Conservation (phyloP, 2,329 filamentous ascomycete genomes). For the Aspergillus luchuensis region DNA sequence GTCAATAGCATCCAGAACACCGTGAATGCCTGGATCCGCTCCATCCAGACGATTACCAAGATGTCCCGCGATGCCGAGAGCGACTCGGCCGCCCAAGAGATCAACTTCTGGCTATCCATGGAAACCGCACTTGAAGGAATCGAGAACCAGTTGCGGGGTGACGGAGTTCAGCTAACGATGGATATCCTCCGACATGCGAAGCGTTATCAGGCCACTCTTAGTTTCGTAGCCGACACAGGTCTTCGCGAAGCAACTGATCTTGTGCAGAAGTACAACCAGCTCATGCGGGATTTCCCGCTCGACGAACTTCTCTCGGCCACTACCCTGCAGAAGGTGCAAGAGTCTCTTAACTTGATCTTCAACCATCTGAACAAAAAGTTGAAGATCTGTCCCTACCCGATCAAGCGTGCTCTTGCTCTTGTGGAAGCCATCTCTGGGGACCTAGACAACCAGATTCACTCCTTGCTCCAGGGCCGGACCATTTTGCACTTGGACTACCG, state of each 20-base stretch:
- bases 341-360: slow-evolving; percentile 88
- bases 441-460: slow-evolving; percentile 81
- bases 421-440: slow-evolving; percentile 96
- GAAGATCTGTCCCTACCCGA: slow-evolving; percentile 92
- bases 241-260: slow-evolving; percentile 94
- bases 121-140: slow-evolving; percentile 91
- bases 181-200: slow-evolving; percentile 97
- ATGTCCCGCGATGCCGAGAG: slow-evolving; percentile 80
- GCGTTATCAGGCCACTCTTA: slow-evolving; percentile 95
- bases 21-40: slow-evolving; percentile 98
- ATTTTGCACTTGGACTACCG: slow-evolving; percentile 90
- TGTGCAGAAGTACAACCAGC: slow-evolving; percentile 97
- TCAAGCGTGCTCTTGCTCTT: slow-evolving; percentile 85
- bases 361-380: slow-evolving; percentile 96
- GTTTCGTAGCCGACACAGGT: slow-evolving; percentile 93
- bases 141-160: slow-evolving; percentile 81
- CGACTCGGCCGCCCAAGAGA: slow-evolving; percentile 89
- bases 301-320: slow-evolving; percentile 93
- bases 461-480: slow-evolving; percentile 79
- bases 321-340: slow-evolving; percentile 82
- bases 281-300: slow-evolving; percentile 97
- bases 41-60: slow-evolving; percentile 94
- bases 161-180: slow-evolving; percentile 86
- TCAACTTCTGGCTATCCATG: slow-evolving; percentile 99
- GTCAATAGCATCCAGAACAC: slow-evolving; percentile 91